Evolutionary conservation across 768 basidiomycete genomes (phyloP).

Genomic region (Serendipita vermifera): DNA sequence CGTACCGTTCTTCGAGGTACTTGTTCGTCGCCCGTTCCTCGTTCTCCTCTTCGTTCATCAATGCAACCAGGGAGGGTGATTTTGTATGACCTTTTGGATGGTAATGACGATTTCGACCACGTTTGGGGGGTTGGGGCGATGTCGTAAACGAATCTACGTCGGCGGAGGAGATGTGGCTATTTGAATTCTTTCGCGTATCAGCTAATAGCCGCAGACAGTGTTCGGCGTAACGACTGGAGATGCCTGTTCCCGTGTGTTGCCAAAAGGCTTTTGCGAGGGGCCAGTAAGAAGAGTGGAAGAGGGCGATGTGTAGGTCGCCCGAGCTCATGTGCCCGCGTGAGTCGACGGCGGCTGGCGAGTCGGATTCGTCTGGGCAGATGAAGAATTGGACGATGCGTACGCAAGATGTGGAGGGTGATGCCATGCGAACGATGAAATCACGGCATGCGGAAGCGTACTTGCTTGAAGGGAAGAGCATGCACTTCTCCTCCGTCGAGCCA

Average conservation of each 20-base stretch:
- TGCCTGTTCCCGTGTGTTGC: conserved; percentile 87
- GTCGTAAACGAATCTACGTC: conserved; percentile 14
- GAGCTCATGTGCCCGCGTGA: conserved; percentile 20
- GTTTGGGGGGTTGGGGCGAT: conserved; percentile 11
- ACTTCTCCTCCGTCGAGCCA: conserved; percentile 52
- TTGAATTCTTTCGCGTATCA: conserved; percentile 22
- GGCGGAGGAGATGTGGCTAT: conserved; percentile 15
- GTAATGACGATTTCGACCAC: conserved; percentile 10
- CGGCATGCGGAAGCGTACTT: conserved; percentile 63
- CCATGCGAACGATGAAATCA: conserved; percentile 48
- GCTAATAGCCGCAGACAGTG: conserved; percentile 62
- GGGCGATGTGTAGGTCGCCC: conserved; percentile 63
- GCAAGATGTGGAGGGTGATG: conserved; percentile 32
- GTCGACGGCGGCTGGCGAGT: conserved; percentile 16
- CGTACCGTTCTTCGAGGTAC: conserved; percentile 95
- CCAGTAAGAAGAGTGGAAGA: conserved; percentile 51
- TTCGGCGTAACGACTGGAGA: conserved; percentile 80
- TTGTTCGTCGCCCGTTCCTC: conserved; percentile 48
- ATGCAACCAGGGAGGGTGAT: conserved; percentile 7
- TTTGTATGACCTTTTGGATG: neutral
- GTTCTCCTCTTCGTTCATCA: conserved; percentile 36
- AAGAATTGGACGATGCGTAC: conserved; percentile 55
- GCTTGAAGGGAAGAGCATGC: conserved; percentile 67
- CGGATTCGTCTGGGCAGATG: conserved; percentile 52
- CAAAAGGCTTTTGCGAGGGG: conserved; percentile 79